Evolutionary conservation across 805 yeast species (phyloP), one percentile per base, ranked within the genome.

Genomic region (Pichia scutulata): DNA sequence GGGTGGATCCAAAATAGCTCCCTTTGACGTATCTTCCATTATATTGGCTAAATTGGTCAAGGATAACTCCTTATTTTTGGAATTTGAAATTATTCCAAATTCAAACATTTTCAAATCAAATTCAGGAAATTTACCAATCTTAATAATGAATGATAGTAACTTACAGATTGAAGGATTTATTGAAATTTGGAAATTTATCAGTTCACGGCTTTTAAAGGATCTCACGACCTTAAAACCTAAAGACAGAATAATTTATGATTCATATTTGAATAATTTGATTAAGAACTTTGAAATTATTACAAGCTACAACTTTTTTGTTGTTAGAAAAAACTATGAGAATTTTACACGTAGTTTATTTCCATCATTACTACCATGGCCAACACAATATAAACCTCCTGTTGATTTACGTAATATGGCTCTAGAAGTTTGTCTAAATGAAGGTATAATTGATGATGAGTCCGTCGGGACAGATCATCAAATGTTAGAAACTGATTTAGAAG

Each of bases 311-410:
- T 63, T 81, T 36, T 83, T 76, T 56, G 64, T 82, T 43, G 77
- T 81, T 57, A 71, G 74, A 25, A 66, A 63, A 18, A 84, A 85
- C 61, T 85, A 83, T 63, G 84, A 79, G 52, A 62, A 69, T 13
- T 81, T 74, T 56, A 77, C 89, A 4, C 71, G 87, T 53, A 75
- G 75, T 22, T 57, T 75, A 18, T 82, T 82, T 60, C 68, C 72
- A 42, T 57, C 68, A 4, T 73, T 78, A 50, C 64, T 84, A 19
- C 84, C 86, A 7, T 85, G 84, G 67, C 92, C 90, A 10, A 74
- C 83, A 77, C 86, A 84, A 76, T 84, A 84, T 61, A 78, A 77
- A 53, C 80, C 83, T 22, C 89, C 90, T 1, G 55, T 79, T 39
- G 68, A 66, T 41, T 70, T 71, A 50, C 72, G 72, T 56, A 44